A percentile compares a stretch with the other conserved stretches of the same genome.
Conservation (phyloP, 108 stramenopile genomes). For the Parmales sp. region DNA sequence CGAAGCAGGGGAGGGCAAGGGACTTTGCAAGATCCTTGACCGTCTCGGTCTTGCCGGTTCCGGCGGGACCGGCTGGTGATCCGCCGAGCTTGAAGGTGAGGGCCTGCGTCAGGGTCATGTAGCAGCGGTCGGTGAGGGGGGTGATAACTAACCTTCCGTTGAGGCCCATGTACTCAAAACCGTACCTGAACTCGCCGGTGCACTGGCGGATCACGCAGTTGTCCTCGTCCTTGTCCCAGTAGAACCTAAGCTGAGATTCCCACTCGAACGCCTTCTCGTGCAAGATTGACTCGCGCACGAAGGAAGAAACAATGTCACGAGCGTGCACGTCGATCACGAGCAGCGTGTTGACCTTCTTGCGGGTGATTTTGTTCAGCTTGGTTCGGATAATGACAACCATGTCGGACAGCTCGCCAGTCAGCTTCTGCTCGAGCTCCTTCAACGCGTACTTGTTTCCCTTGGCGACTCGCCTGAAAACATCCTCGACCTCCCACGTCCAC, state of each 20-base stretch:
- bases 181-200: conserved; percentile 54
- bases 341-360: conserved; percentile 58
- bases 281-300: conserved; percentile 53
- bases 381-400: conserved; percentile 46
- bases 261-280: conserved; percentile 60
- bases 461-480: conserved; percentile 40
- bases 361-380: conserved; percentile 31
- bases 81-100: conserved; percentile 60
- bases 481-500: conserved; percentile 57
- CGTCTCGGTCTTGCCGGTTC: conserved; percentile 64
- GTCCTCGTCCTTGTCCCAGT: conserved; percentile 55
- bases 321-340: conserved; percentile 65
- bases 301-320: conserved; percentile 54
- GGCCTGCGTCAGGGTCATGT: conserved; percentile 65
- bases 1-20: conserved; percentile 58
- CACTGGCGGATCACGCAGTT: conserved; percentile 52
- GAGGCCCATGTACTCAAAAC: conserved; percentile 64
- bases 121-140: conserved; percentile 59
- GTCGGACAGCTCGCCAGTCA: conserved; percentile 47
- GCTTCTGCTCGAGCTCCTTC: conserved; percentile 50
- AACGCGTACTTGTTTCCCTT: conserved; percentile 57
- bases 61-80: conserved; percentile 57
- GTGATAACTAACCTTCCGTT: conserved; percentile 64
- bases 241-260: conserved; percentile 61
- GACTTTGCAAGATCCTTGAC: conserved; percentile 59